Base-by-base conservation (phyloP, 176 grass and related monocot species). In the Poa annua region DNA sequence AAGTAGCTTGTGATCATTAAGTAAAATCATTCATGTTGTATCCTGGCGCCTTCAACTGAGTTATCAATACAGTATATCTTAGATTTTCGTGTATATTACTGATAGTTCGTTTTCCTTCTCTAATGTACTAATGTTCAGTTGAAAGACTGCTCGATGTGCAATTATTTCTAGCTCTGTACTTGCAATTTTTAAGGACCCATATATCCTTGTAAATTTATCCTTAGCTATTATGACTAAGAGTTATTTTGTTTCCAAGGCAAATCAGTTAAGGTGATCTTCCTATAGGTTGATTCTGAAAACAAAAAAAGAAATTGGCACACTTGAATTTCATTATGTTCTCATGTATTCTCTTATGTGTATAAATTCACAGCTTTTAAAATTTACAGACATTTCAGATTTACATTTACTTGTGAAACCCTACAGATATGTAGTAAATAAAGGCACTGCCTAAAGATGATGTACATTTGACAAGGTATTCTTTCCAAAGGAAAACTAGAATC, bases 11-110 rank as follows among this genome's bases (percentile, higher is more conserved):
- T 85, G 47, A 44, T 51, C 17, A 14, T 85, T 41, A 70, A 42
- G 24, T 79, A 61, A 63, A 49, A 34, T 79, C 60, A 49, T 79
- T 63, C 77, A n/a, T 79, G 39, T 64, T 63, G 57, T 79, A 34
- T 26, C 41, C 7, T 65, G 24, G 59, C 34, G 59, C 25, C 59
- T 79, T 49, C 79, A 41, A n/a, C 7, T 70, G 50, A 39, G n/a
- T 66, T 39, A 22, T 55, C 70, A 17, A 39, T 56, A 82, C 74
- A 45, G 42, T 45, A 12, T 79, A 36, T 14, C 63, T 62, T 29
- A 75, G 71, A 50, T 57, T 59, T 82, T 45, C 17, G 12, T 14
- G 14, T 74, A 34, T 54, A 19, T 79, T 41, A 24, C 4, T 60
- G 66, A 48, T 74, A 32, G 22, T 44, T 53, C 65, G 13, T 32